Conservation (phyloP, 2,329 filamentous ascomycete species). For the Dactylonectria macrodidyma region DNA sequence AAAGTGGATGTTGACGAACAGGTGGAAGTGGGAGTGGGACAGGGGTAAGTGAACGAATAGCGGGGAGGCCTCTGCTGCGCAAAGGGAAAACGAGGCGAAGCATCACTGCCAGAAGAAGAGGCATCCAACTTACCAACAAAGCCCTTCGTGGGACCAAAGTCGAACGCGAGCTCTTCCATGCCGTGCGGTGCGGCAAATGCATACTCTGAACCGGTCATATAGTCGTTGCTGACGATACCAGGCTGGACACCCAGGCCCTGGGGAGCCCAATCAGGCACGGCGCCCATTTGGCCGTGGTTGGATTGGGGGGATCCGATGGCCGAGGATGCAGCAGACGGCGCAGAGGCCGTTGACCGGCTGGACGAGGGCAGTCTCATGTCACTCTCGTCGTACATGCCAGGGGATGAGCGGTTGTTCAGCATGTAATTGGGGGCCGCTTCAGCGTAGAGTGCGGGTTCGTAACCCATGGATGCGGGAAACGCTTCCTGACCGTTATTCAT, state of each 20-base stretch:
- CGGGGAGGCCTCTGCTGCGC: conserved; percentile 34
- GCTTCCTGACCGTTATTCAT: conserved; percentile 50
- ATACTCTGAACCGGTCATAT: conserved; percentile 69
- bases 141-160: conserved; percentile 64
- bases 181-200: conserved; percentile 63
- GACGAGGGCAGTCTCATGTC: conserved; percentile 68
- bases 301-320: conserved; percentile 78
- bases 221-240: conserved; percentile 72
- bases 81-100: conserved; percentile 25
- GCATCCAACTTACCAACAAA: conserved; percentile 70
- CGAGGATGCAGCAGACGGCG: conserved; percentile 75
- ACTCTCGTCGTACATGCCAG: conserved; percentile 66
- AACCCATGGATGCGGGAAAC: conserved; percentile 56
- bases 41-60: conserved; percentile 25
- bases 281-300: conserved; percentile 69
- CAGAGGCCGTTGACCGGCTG: conserved; percentile 73
- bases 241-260: conserved; percentile 72
- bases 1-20: conserved; percentile 23
- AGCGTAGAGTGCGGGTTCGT: conserved; percentile 64
- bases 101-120: conserved; percentile 37
- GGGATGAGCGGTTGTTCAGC: conserved; percentile 64
- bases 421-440: conserved; percentile 60
- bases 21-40: conserved; percentile 5
- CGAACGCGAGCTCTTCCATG: conserved; percentile 68
- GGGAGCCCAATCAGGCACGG: conserved; percentile 72